Evolutionary conservation across 2,329 filamentous ascomycete species (phyloP).

Genomic region (Cladosporium sp.): DNA sequence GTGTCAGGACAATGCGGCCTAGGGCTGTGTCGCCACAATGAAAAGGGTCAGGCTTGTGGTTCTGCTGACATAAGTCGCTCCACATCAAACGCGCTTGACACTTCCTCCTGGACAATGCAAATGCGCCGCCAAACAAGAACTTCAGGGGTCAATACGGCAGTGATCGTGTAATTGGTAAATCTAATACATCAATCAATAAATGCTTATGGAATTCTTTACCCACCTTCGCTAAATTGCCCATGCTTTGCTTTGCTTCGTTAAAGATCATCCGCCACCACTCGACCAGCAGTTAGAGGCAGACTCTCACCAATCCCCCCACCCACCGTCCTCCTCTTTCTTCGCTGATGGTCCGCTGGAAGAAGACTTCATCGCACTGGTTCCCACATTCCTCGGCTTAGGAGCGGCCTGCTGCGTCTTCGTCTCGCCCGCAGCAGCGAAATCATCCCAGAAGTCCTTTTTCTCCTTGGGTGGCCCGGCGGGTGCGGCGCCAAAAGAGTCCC

Average conservation of each 20-base stretch:
- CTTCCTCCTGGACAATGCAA: too few species aligned
- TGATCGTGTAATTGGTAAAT: too few species aligned
- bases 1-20: too few species aligned
- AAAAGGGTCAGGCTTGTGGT: too few species aligned
- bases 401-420: slow-evolving; percentile 28
- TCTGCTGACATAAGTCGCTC: too few species aligned
- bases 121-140: too few species aligned
- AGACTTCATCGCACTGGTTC: slow-evolving; percentile 60
- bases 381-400: slow-evolving; percentile 48
- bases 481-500: slow-evolving; percentile 79
- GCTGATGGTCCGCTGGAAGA: slow-evolving; percentile 27
- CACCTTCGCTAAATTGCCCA: too few species aligned
- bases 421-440: slow-evolving; percentile 38
- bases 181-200: too few species aligned
- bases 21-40: too few species aligned
- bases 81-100: too few species aligned
- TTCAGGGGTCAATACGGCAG: too few species aligned
- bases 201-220: too few species aligned
- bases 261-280: neutral
- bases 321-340: slow-evolving; percentile 48
- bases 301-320: slow-evolving; percentile 52
- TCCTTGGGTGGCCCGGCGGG: slow-evolving; percentile 47
- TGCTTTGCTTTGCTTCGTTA: neutral
- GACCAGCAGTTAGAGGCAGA: neutral
- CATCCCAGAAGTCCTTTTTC: slow-evolving; percentile 53